A percentile compares a stretch with the other conserved stretches of the same genome.
These are phyloP conservation scores for Triticum timopheevii DNA, from an alignment of 176 grass and related monocot species.

Conservation along the genomic window DNA sequence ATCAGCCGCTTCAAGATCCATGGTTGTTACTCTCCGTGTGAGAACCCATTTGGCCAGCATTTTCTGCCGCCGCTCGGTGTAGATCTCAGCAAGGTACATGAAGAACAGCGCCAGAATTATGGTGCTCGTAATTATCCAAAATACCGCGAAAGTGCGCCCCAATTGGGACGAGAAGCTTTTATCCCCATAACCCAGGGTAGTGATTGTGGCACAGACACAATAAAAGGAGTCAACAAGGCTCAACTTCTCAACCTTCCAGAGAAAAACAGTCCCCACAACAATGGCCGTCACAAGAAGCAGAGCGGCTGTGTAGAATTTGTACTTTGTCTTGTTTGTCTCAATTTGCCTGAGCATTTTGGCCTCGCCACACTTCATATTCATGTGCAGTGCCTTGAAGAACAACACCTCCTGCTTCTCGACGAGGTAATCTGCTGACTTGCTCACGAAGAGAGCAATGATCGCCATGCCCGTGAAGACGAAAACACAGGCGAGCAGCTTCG, in stretches of 20 bases:
- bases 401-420: conserved; percentile 93
- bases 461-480: conserved; percentile 84
- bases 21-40: conserved; percentile 57
- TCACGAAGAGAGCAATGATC: conserved; percentile 66
- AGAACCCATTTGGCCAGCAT: conserved; percentile 83
- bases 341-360: conserved; percentile 54
- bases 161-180: conserved; percentile 70
- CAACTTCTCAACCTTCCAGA: conserved; percentile 85
- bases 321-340: conserved; percentile 58
- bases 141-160: conserved; percentile 70
- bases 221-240: conserved; percentile 84
- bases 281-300: conserved; percentile 50
- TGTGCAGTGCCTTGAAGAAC: conserved; percentile 77
- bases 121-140: conserved; percentile 84
- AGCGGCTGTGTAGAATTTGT: conserved; percentile 66
- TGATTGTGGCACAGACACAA: conserved; percentile 84
- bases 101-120: conserved; percentile 77
- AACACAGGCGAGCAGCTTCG: conserved; percentile 74
- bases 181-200: conserved; percentile 82
- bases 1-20: conserved; percentile 91
- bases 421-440: conserved; percentile 71
- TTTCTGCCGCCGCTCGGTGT: conserved; percentile 66
- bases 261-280: conserved; percentile 52
- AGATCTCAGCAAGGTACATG: conserved; percentile 81
- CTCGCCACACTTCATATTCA: conserved; percentile 43